phyloP scores from a whole-genome alignment of 1,284 basidiomycete species.

The Papiliotrema nemorosa region DNA sequence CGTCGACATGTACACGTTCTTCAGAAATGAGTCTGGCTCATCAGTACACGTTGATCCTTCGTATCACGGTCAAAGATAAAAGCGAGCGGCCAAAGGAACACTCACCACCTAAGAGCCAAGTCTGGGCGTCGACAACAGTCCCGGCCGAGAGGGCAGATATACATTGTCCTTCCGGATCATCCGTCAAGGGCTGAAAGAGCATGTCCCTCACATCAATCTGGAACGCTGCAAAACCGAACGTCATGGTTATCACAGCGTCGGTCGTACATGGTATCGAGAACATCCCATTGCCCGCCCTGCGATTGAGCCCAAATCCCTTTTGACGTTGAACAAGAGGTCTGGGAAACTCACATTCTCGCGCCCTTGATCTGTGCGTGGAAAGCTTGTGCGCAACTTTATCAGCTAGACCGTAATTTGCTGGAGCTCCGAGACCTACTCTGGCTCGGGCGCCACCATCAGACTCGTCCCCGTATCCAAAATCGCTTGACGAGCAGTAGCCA shows the following conservation, averaged over 20 bases:
- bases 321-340: neutral
- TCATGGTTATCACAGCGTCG: constrained; percentile 61
- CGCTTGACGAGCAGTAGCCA: constrained; percentile 11
- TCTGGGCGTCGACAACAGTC: constrained; percentile 57
- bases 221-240: constrained; percentile 55
- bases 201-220: constrained; percentile 55
- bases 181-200: constrained; percentile 62
- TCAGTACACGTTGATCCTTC: too few species aligned
- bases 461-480: constrained; percentile 42
- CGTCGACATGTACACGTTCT: constrained; percentile 30
- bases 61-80: too few species aligned
- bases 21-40: constrained; percentile 21
- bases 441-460: constrained; percentile 46
- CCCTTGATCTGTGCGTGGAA: constrained; percentile 63
- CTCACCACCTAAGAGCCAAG: constrained; percentile 60
- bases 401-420: neutral
- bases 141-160: constrained; percentile 69
- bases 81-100: neutral
- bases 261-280: constrained; percentile 77
- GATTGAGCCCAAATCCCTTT: too few species aligned
- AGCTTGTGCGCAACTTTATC: constrained; percentile 53
- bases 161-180: constrained; percentile 65
- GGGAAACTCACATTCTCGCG: constrained; percentile 36
- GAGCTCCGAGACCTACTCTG: constrained; percentile 15
- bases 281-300: constrained; percentile 60